These are phyloP conservation scores for Coemansia sp. DNA, from an alignment of 192 early-diverging fungal species.

Conservation along the genomic window DNA sequence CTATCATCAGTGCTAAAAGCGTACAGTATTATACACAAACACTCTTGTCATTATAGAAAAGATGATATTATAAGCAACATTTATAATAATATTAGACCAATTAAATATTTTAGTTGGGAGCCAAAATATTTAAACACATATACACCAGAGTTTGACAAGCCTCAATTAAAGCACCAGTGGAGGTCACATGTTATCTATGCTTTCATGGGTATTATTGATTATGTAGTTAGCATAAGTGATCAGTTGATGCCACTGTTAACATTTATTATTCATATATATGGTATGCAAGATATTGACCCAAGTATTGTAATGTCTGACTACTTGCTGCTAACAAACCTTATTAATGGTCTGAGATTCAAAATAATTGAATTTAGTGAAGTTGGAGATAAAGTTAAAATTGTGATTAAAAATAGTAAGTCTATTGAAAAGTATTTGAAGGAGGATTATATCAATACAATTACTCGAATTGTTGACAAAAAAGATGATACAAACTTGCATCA, in stretches of 20 bases:
- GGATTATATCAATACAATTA: conserved; percentile 18
- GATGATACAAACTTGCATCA: background rate
- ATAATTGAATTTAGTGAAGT: conserved; percentile 1
- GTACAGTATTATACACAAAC: conserved; percentile 5
- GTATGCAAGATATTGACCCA: too few relatives aligned
- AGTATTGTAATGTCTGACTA: too few relatives aligned
- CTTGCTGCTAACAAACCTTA: too few relatives aligned
- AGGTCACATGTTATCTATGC: too few relatives aligned
- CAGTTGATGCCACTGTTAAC: too few relatives aligned
- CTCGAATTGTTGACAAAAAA: background rate
- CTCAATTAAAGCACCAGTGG: background rate
- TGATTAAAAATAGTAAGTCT: background rate
- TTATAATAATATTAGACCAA: conserved; percentile 18
- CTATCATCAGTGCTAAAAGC: conserved; percentile 18
- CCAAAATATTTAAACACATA: conserved; percentile 18
- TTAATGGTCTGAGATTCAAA: too few relatives aligned
- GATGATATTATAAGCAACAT: conserved; percentile 11
- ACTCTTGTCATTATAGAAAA: conserved; percentile 13
- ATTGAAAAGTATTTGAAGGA: conserved; percentile 15
- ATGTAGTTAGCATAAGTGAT: too few relatives aligned
- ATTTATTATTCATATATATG: too few relatives aligned
- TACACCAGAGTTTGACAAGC: background rate
- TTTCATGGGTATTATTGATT: too few relatives aligned
- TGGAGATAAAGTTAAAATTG: conserved; percentile 27
- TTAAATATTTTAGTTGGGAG: conserved; percentile 45